These are phyloP conservation scores for Lentinula sp. DNA, from an alignment of 768 basidiomycete genomes.

Conservation along the genomic window DNA sequence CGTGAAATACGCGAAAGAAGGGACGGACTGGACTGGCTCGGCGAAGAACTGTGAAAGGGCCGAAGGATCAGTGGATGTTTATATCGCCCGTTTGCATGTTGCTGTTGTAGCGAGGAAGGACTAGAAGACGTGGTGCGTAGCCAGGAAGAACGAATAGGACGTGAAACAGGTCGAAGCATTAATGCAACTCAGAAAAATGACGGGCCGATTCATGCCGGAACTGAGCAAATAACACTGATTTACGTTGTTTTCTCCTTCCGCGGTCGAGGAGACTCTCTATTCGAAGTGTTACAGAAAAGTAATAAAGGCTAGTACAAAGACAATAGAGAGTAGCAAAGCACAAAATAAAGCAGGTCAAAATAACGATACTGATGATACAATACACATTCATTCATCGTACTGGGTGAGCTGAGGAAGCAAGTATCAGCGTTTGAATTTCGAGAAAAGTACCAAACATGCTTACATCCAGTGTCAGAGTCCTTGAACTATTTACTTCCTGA, in stretches of 20 bases:
- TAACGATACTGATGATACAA: not conserved
- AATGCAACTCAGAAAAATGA: not conserved
- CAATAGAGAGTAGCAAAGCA: not conserved
- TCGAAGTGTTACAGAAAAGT: not conserved
- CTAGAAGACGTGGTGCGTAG: not conserved
- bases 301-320: not conserved
- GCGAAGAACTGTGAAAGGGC: not conserved
- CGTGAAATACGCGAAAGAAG: not conserved
- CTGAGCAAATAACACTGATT: not conserved
- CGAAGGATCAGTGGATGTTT: not conserved
- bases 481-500: conserved; percentile 89
- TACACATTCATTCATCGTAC: conserved; percentile 42
- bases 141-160: not conserved
- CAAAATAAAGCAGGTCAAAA: not conserved
- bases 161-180: conserved; percentile 1
- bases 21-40: not conserved
- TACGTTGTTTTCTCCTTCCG: no score
- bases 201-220: not conserved
- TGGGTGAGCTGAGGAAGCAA: conserved; percentile 42
- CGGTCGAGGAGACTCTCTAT: no score
- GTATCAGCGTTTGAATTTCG: not conserved
- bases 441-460: conserved; percentile 18
- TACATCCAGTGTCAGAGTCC: conserved; percentile 88
- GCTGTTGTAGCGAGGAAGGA: not conserved
- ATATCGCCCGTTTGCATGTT: no score